phyloP scores from a whole-genome alignment of 768 basidiomycete genomes.

The Termitomyces sp. region DNA sequence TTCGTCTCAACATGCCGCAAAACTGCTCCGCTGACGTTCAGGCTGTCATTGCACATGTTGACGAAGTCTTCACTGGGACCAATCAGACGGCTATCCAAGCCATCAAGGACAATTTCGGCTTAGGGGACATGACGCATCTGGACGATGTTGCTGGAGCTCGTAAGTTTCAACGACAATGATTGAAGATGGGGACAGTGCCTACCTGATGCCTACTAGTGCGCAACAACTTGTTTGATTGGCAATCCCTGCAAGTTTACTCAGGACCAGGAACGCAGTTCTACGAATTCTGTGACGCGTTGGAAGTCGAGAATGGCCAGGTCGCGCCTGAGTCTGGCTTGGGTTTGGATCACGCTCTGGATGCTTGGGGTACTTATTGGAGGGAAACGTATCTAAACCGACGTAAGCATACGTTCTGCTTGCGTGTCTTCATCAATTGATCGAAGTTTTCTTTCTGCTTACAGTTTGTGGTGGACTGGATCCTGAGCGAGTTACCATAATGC shows the following conservation, averaged over 20 bases:
- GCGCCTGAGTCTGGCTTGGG: conserved; percentile 55
- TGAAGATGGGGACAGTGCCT: not conserved
- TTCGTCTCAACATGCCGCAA: conserved; percentile 56
- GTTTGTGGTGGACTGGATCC: conserved; percentile 44
- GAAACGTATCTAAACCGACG: conserved; percentile 36
- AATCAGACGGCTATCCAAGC: conserved; percentile 41
- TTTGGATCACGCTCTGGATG: conserved; percentile 49
- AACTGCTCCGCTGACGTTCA: conserved; percentile 74
- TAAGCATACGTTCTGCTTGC: conserved; percentile 22
- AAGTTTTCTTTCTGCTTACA: conserved; percentile 14
- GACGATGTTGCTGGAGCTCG: conserved; percentile 63
- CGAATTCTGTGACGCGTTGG: conserved; percentile 61
- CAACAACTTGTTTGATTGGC: conserved; percentile 66
- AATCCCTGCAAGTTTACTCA: conserved; percentile 45
- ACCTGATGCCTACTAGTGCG: conserved; percentile 31
- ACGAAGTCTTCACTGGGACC: conserved; percentile 43
- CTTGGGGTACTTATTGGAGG: conserved; percentile 59
- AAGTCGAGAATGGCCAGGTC: conserved; percentile 48
- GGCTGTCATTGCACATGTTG: conserved; percentile 55
- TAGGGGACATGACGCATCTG: conserved; percentile 47
- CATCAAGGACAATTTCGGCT: conserved; percentile 54
- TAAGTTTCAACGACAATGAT: conserved; percentile 18
- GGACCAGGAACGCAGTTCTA: conserved; percentile 44
- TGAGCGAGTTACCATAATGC: conserved; percentile 33
- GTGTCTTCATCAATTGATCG: not conserved